Base-by-base conservation (phyloP, 2,329 filamentous ascomycete species). In the Monascus ruber region DNA sequence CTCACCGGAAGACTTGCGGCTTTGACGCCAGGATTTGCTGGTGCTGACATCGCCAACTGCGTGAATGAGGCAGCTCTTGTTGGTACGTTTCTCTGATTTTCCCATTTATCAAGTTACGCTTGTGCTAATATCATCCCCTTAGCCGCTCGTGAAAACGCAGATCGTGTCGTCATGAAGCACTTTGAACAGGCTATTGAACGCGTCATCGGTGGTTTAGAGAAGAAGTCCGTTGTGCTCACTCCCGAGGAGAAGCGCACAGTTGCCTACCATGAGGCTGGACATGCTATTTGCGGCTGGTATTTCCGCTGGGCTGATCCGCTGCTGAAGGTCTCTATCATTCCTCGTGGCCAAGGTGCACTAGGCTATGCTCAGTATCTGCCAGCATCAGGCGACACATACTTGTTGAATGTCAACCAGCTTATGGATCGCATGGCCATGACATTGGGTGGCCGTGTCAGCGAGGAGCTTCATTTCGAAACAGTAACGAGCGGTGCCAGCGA, bases 401-500 rank as follows among this genome's bases (percentile, higher is more conserved):
- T 98, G 47, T 91, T 98, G 88, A 94, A 83, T 56, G 81, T 85
- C 47, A 81, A 88, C 59, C 91, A 98, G 66, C 73, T 98, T 33
- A 94, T 96, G 85, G 91, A 98, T 63, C 87, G 91, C 51, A 98
- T 98, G 91, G 91, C 91, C 47, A 98, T 98, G 91, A 95, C 89
- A 2, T 80, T 98, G 40, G 91, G 88, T 51, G 91, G 91, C 1
- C 86, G 91, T 48, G 84, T 98, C 24, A 91, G 83, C 17, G 91
- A 98, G 66, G 91, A 98, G 64, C 69, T 98, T 5, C 89, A 98
- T 67, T 98, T 98, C 65, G 82, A 91, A 28, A 94, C 87, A 0
- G 91, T 98, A 17, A 98, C 91, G 1, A 91, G 85, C 35, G 91
- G 91, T 41, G 91, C 89, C 17, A 88, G 81, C 39, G 91, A 96